A percentile compares a stretch with the other conserved stretches of the same genome.
Evolutionary conservation across 176 grass and related monocot genomes (phyloP).

Genomic region (Hsuehochloa calcarea): DNA sequence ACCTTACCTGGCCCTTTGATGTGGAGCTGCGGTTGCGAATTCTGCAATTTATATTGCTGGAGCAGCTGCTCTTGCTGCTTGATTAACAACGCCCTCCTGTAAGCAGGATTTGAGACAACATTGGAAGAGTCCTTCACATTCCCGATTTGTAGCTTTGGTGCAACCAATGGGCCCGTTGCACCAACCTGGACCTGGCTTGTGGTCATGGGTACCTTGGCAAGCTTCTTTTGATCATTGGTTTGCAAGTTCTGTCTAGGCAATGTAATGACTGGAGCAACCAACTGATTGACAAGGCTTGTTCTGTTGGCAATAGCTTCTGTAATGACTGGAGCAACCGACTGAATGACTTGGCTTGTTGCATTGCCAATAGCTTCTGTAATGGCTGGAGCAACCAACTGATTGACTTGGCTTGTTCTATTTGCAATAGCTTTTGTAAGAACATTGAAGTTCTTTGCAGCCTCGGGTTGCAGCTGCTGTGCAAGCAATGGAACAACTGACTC

Average conservation of each 20-base stretch:
- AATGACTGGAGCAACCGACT: background rate
- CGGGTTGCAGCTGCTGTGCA: constrained; percentile 10
- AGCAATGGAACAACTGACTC: background rate
- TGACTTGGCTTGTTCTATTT: background rate
- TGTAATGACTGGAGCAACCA: constrained; percentile 1
- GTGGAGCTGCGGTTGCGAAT: constrained; percentile 22
- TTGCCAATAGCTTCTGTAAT: constrained; percentile 18
- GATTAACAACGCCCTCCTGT: constrained; percentile 24
- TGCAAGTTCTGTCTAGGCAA: constrained; percentile 13
- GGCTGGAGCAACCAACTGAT: constrained; percentile 1
- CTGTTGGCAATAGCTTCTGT: background rate
- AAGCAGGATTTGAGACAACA: constrained; percentile 19
- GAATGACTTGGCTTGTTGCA: constrained; percentile 14
- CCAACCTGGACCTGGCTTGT: constrained; percentile 9
- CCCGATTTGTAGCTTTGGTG: constrained; percentile 40
- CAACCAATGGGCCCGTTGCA: constrained; percentile 2
- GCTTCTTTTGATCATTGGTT: constrained; percentile 10
- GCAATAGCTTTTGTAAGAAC: background rate
- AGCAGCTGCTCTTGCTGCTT: constrained; percentile 48
- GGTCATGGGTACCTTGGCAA: background rate
- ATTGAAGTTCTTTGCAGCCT: constrained; percentile 14
- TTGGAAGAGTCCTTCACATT: constrained; percentile 31
- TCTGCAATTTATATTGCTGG: constrained; percentile 35
- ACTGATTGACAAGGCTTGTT: constrained; percentile 18
- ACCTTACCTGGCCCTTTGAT: constrained; percentile 53